These are phyloP conservation scores for Harringtonia lauricola DNA, from an alignment of 2,329 filamentous ascomycete species.

Conservation along the genomic window DNA sequence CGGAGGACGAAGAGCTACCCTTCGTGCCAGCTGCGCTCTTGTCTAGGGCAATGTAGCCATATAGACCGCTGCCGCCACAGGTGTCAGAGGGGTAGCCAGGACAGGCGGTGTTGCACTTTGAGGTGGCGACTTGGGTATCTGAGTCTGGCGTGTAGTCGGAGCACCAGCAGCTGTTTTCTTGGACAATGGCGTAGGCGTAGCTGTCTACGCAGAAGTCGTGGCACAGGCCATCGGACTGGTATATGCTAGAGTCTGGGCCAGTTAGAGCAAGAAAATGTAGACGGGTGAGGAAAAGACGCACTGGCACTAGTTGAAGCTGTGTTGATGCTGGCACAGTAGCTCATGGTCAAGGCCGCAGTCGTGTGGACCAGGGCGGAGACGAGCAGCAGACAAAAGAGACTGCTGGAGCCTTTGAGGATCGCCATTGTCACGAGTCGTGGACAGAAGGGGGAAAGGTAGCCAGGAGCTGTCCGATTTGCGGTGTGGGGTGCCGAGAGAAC, in stretches of 20 bases:
- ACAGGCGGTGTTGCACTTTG: constrained; percentile 46
- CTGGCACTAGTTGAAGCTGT: constrained; percentile 29
- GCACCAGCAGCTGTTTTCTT: constrained; percentile 61
- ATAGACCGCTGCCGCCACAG: constrained; percentile 54
- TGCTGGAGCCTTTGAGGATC: neutral
- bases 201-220: constrained; percentile 40
- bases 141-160: constrained; percentile 53
- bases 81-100: constrained; percentile 57
- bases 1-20: neutral
- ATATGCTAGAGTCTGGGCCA: constrained; percentile 40
- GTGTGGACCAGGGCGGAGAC: constrained; percentile 13
- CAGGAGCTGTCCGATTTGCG: too few species aligned
- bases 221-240: constrained; percentile 62
- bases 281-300: constrained; percentile 19
- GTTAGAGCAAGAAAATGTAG: neutral
- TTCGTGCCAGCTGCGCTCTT: constrained; percentile 46
- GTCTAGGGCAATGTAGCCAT: constrained; percentile 51
- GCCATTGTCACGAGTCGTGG: constrained; percentile 4
- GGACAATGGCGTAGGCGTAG: constrained; percentile 59
- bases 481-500: too few species aligned
- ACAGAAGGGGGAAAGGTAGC: neutral
- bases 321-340: constrained; percentile 36
- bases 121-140: constrained; percentile 24
- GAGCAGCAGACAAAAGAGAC: constrained; percentile 7
- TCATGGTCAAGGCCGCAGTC: constrained; percentile 19